Conservation (phyloP, 805 yeast species). For the Isabelozyma rhagii region DNA sequence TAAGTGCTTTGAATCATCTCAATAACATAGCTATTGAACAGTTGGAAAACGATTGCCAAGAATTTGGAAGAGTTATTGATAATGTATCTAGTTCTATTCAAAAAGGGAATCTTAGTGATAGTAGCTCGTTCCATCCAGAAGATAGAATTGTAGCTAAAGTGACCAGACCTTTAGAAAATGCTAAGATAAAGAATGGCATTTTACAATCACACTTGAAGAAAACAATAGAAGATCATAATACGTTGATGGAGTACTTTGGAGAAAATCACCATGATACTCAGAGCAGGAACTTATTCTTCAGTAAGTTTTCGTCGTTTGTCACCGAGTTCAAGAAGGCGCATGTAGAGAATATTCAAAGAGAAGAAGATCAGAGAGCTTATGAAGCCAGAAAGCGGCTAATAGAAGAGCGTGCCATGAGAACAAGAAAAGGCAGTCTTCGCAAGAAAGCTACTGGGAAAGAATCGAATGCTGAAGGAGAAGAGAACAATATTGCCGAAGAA, state of each 20-base stretch:
- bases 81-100: slow-evolving; percentile 74
- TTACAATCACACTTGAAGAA: slow-evolving; percentile 61
- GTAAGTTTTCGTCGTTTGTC: slow-evolving; percentile 75
- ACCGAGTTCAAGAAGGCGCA: slow-evolving; percentile 77
- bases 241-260: slow-evolving; percentile 82
- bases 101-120: slow-evolving; percentile 82
- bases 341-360: slow-evolving; percentile 71
- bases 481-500: neutral
- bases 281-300: slow-evolving; percentile 68
- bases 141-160: slow-evolving; percentile 68
- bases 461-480: neutral
- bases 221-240: slow-evolving; percentile 63
- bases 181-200: slow-evolving; percentile 64
- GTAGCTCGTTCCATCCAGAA: slow-evolving; percentile 74
- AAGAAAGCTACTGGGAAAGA: neutral
- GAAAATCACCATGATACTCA: slow-evolving; percentile 74
- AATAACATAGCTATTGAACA: slow-evolving; percentile 82
- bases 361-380: slow-evolving; percentile 64
- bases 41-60: slow-evolving; percentile 66
- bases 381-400: slow-evolving; percentile 33
- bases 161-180: slow-evolving; percentile 67
- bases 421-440: slow-evolving; percentile 2
- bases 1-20: slow-evolving; percentile 54
- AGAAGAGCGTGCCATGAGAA: slow-evolving; percentile 19
- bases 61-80: slow-evolving; percentile 55